A percentile compares a stretch with the other conserved stretches of the same genome.
Conservation (phyloP, 1,139 yeast species). For the Trichomonascaceae sp. region DNA sequence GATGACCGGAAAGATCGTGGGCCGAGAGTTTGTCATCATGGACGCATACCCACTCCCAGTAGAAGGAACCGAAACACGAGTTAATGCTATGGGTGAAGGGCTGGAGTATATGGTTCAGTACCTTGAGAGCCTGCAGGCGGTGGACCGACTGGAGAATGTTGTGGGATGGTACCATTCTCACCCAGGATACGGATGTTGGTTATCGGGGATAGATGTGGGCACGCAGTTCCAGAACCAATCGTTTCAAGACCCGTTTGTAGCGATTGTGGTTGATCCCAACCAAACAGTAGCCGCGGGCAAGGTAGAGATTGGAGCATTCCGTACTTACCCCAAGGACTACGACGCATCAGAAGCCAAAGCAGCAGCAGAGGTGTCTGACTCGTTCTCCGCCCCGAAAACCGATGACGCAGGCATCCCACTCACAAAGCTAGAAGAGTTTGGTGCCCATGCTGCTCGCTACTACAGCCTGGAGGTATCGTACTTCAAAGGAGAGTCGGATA, state of each 20-base stretch:
- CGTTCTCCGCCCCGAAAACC: conserved; percentile 3
- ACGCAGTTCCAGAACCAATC: conserved; percentile 76
- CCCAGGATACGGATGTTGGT: conserved; percentile 95
- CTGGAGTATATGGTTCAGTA: conserved; percentile 91
- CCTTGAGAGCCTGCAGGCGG: conserved; percentile 43
- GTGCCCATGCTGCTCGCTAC: conserved; percentile 57
- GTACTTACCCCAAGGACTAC: conserved; percentile 52
- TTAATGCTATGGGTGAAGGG: conserved; percentile 87
- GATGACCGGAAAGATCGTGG: conserved; percentile 64
- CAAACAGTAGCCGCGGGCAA: conserved; percentile 50
- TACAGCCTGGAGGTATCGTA: conserved; percentile 57
- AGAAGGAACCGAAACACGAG: conserved; percentile 92
- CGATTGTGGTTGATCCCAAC: conserved; percentile 77
- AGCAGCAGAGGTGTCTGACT: too few species aligned
- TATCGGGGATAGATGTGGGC: conserved; percentile 79
- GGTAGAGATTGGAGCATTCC: conserved; percentile 83
- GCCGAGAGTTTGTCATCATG: conserved; percentile 51
- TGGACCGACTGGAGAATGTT: conserved; percentile 45
- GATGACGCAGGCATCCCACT: conserved; percentile 28
- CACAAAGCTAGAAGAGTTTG: conserved; percentile 46
- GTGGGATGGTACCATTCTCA: conserved; percentile 90
- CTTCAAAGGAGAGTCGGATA: conserved; percentile 45
- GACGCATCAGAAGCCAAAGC: too few species aligned
- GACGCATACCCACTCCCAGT: conserved; percentile 85
- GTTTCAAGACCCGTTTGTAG: conserved; percentile 85